Evolutionary conservation across 2,329 filamentous ascomycete genomes (phyloP), one percentile per base, ranked within the genome.

Genomic region (Calonectria montana): DNA sequence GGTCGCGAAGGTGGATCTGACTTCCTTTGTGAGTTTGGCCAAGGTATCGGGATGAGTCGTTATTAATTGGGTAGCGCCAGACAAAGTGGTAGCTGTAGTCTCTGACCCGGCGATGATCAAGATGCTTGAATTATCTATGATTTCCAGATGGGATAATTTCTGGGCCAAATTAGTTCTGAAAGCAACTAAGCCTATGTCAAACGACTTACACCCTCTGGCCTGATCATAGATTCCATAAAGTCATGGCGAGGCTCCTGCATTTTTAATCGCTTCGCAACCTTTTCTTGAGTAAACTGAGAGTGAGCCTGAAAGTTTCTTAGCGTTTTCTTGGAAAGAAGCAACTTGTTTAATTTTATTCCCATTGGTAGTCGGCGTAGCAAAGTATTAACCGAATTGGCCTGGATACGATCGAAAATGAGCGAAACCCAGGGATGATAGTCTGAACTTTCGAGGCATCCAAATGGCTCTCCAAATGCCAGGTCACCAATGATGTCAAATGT

Each of bases 401-500:
- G 35, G 3, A 62, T 43, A 25, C 37, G 35, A 2, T 62, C 23
- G 10, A 62, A 62, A 3, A 62, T 43, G 8, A 62, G 57, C 3
- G 57, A 21, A 21, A 62, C 57, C 57, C 57, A 62, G 21, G 37
- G 57, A 18, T 62, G 57, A 8, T 62, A 62, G 16, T 39, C 23
- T 7, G 57, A 37, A 25, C 23, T 4, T 13, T 65, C 3, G 0
- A 81, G 74, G 16, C 77, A 76, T 0, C 74, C 74, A 39, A 81
- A 81, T 2, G 76, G 66, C 37, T 80, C 78, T 7, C 80, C 80
- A 37, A 81, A 80, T 23, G 73, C 69, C 6, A 81, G 72, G 45
- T 80, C 77, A 5, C 76, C 80, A n/a, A 81, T 80, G 2, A 81
- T 59, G 55, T 82, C 81, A 37, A 82, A 82, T 0, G 81, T 81